Evolutionary conservation across 2,329 filamentous ascomycete species (phyloP), one percentile per base, ranked within the genome.

Genomic region (Incumbomyces lentus): DNA sequence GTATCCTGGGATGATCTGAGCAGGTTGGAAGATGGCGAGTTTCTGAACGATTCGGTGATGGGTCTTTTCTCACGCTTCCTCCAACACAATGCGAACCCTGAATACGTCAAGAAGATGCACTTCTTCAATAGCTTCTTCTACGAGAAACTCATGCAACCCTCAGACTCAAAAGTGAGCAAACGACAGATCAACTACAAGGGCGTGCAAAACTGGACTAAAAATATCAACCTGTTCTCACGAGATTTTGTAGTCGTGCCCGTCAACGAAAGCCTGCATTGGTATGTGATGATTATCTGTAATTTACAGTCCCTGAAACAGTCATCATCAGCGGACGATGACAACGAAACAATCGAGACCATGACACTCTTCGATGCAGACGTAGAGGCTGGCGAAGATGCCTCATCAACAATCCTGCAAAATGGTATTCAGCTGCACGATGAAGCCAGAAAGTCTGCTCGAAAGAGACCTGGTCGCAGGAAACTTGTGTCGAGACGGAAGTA

Each of bases 261-360:
- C 62, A 93, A 95, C 57, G 85, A 95, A 60, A 72, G 79, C 55
- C 68, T 72, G 1, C 92, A 98, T 64, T 98, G 93, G 92, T 96
- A 92, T 64, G 70, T 96, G 54, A 88, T 87, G 12, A 90, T 98
- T 47, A 90, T 98, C 44, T 95, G 87, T 74, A 95, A 98, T 58
- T 74, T 90, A 2, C 76, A 79, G 2, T 80, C 74, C 43, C 71
- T 92, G n/a, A 41, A 58, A 31, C 48, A 48, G 30, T 52, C 54
- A 6, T 49, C 58, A 35, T 34, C 46, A 31, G 22, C 5, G 22
- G 40, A 52, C 13, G 14, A 40, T 10, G 35, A 47, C 30, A 46
- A 47, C n/a, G 42, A 29, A 16, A 39, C 17, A 2, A 16, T 11
- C 13, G 32, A 13, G 10, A 19, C 13, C 26, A n/a, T 30, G 8